A percentile compares a stretch with the other conserved stretches of the same genome.
These are phyloP conservation scores for Scutellaria baicalensis DNA, from an alignment of 257 asterid genomes.

Conservation along the genomic window DNA sequence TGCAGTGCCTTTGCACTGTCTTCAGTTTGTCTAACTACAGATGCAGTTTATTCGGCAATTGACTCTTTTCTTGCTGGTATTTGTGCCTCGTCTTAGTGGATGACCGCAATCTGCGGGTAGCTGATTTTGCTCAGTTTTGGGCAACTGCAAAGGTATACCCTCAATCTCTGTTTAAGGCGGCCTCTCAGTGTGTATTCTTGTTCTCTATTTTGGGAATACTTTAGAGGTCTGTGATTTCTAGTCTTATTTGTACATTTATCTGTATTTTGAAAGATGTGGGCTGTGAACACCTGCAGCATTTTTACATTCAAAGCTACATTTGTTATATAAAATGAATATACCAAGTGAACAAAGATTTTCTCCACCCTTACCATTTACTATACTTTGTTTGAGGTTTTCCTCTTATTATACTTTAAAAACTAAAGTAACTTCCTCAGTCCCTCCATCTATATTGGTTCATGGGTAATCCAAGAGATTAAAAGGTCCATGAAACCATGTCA, in stretches of 20 bases:
- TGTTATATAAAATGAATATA: not conserved
- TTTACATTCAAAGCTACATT: not conserved
- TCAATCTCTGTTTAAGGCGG: conserved; percentile 52
- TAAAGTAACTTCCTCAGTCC: not conserved
- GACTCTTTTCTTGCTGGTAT: conserved; percentile 98
- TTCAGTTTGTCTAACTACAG: conserved; percentile 83
- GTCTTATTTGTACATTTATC: conserved; percentile 16
- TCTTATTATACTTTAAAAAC: not conserved
- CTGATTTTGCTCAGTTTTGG: conserved; percentile 99
- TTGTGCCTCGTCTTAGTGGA: conserved; percentile 99
- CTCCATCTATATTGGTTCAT: not conserved
- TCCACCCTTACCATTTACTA: not conserved
- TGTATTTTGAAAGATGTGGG: not conserved
- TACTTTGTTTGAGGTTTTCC: not conserved
- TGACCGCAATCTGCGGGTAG: conserved; percentile 99
- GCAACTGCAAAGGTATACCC: conserved; percentile 99
- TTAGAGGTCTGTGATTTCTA: conserved; percentile 22
- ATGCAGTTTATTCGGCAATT: conserved; percentile 93
- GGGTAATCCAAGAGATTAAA: not conserved
- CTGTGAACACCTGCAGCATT: conserved; percentile 13
- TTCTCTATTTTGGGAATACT: conserved; percentile 27
- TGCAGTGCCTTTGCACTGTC: conserved; percentile 83
- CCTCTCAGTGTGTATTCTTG: conserved; percentile 39
- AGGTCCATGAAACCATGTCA: not conserved
- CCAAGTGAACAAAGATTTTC: not conserved